These are phyloP conservation scores for Neurospora tetraspora DNA, from an alignment of 495 filamentous ascomycete species.

Conservation along the genomic window DNA sequence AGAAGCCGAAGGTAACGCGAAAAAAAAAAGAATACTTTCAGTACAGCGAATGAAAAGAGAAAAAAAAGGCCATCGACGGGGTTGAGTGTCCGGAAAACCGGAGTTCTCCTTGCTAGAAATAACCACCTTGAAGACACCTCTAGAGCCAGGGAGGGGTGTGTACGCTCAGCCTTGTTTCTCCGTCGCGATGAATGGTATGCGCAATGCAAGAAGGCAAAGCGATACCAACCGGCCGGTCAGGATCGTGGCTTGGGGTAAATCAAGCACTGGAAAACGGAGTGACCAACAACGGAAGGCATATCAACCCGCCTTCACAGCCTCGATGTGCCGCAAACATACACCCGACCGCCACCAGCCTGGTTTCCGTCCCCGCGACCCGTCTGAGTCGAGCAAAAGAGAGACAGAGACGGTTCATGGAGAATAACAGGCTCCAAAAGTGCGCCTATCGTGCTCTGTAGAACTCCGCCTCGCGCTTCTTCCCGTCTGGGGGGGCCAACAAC, in stretches of 20 bases:
- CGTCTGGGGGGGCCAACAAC: background rate
- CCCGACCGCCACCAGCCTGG: background rate
- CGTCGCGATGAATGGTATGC: background rate
- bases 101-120: background rate
- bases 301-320: background rate
- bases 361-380: background rate
- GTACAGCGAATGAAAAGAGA: background rate
- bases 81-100: background rate
- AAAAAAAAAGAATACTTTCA: background rate
- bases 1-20: background rate
- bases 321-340: background rate
- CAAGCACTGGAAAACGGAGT: background rate
- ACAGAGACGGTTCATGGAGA: background rate
- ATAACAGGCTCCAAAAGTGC: background rate
- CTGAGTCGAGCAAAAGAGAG: background rate
- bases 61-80: background rate
- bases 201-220: background rate
- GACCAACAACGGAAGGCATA: background rate
- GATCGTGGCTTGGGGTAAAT: background rate
- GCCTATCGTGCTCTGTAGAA: background rate
- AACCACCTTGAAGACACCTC: background rate
- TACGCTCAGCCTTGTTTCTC: background rate
- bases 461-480: background rate
- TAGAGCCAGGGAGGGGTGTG: fast-evolving
- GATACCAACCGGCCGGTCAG: background rate